Base-by-base conservation (phyloP, 2,329 filamentous ascomycete genomes). In the Lachnellula hyalina region DNA sequence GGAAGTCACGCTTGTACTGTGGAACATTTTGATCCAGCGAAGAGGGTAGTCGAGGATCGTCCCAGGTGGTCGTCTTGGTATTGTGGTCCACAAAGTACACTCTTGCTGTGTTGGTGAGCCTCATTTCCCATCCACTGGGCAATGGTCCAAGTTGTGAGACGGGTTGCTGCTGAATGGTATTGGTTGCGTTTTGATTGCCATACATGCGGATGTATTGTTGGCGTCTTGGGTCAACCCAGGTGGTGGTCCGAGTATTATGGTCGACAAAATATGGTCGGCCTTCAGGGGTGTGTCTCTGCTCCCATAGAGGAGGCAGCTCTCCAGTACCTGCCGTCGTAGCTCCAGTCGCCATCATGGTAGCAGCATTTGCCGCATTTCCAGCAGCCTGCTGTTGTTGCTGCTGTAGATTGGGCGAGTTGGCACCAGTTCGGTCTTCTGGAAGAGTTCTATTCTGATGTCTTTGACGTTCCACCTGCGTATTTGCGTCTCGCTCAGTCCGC, bases 11-110 rank as follows among this genome's bases (percentile, higher is more conserved):
- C 84, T 99, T 99, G 77, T 99, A 99, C 75, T 99, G 94, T 51
- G 94, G 94, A 49, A 99, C 94, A 59, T 96, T 96, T 74, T 99
- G 94, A 67, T 99, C 94, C 58, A 99, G 78, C 0, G 94, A 97
- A 2, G 93, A 97, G 23, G 94, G 94, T 63, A 99, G 77, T 68
- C 94, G 84, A 36, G 94, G 94, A 68, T 99, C 94, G 69, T 99
- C 94, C 94, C 94, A 99, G 1, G 94, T 99, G 3, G 94, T 99
- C 0, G 94, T 99, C 79, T 99, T 99, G 45, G 94, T 99, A 75
- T 99, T 99, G 76, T 99, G 94, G 68, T 99, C 94, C 45, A 99
- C 94, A 72, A 99, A 99, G 75, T 99, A 99, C 15, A 99, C 94
- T 56, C 94, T 83, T 28, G 94, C 94, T 14, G 94, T 99, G 73